Base-by-base conservation (phyloP, 345 rosid species). In the Citrus medica region DNA sequence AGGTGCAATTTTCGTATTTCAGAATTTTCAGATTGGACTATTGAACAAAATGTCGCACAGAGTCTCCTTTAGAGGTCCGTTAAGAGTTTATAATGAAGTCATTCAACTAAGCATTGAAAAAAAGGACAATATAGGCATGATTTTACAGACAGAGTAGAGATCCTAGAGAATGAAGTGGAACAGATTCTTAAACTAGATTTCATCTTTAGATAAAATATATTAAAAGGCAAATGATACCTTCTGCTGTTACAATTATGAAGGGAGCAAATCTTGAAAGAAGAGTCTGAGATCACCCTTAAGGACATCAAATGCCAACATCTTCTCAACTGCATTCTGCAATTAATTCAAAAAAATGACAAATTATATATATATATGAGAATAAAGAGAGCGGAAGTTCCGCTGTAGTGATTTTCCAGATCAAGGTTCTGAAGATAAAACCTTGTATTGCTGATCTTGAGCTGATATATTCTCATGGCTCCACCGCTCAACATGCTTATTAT, bases 281-380 rank as follows among this genome's bases (percentile, higher is more conserved):
- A 81, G 69, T 64, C 64, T 76, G 64, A 95, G 87, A 75, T 93
- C 94, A 65, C 92, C 93, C 42, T 80, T 80, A 14, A n/a, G 80
- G 65, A 79, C 77, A 84, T 92, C 93, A 60, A 91, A 89, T 14
- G 80, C 87, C 87, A 90, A 62, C 84, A 93, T 81, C 90, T 88
- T 94, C 78, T 86, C 93, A 76, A 88, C 85, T 4, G 91, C 95
- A 63, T 84, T 90, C 99, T 93, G 94, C 75, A 76, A 74, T 75
- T 27, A 42, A 19, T 48, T 35, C 40, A 80, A 38, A 32, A n/a
- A 32, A 4, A 1, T 13, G 56, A 48, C 70, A 33, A 9, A 67
- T 35, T 40, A 69, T 51, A 55, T 10, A 19, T 55, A 35, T 35
- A 32, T 4, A 16, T 16, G 56, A 73, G 46, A 74, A n/a, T 22